Conservation (phyloP, 2,329 filamentous ascomycete species). For the Pseudocercospora vitis region DNA sequence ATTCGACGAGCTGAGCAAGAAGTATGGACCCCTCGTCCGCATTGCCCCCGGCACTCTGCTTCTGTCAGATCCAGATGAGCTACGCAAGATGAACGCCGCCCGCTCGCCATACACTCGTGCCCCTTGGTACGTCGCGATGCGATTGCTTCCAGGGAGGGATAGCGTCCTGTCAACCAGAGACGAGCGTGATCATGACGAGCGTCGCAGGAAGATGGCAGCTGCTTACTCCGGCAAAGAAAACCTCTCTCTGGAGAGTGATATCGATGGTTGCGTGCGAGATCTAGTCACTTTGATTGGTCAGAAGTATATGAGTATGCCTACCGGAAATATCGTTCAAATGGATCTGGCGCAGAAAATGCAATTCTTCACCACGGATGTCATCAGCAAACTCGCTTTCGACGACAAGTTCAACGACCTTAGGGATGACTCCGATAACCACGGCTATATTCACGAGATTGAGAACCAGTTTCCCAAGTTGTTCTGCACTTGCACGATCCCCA, state of each 20-base stretch:
- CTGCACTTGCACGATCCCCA: not conserved
- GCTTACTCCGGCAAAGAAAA: constrained; percentile 19
- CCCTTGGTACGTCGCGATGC: constrained; percentile 10
- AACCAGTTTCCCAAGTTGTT: constrained; percentile 12
- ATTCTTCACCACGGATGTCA: constrained; percentile 14
- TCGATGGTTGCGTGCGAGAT: constrained; percentile 11
- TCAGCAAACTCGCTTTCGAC: constrained; percentile 17
- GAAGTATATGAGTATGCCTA: constrained; percentile 9
- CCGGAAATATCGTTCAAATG: constrained; percentile 10
- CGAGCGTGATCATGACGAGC: constrained; percentile 8
- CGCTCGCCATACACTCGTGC: constrained; percentile 5
- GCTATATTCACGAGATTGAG: constrained; percentile 14
- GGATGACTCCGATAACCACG: constrained; percentile 13
- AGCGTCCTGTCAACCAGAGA: constrained; percentile 14
- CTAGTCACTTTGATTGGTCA: constrained; percentile 10
- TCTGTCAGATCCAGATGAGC: constrained; percentile 4
- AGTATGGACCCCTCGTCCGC: constrained; percentile 13
- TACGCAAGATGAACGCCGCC: constrained; percentile 13
- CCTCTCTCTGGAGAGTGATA: constrained; percentile 5
- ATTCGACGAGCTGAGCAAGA: constrained; percentile 9
- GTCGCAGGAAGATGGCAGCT: constrained; percentile 11
- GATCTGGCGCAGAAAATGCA: constrained; percentile 13
- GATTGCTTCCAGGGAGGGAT: constrained; percentile 13
- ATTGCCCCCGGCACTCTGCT: constrained; percentile 13
- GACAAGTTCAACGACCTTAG: constrained; percentile 12